Evolutionary conservation across 2,329 filamentous ascomycete genomes (phyloP).

Genomic region (Alternaria novae-zelandiae): DNA sequence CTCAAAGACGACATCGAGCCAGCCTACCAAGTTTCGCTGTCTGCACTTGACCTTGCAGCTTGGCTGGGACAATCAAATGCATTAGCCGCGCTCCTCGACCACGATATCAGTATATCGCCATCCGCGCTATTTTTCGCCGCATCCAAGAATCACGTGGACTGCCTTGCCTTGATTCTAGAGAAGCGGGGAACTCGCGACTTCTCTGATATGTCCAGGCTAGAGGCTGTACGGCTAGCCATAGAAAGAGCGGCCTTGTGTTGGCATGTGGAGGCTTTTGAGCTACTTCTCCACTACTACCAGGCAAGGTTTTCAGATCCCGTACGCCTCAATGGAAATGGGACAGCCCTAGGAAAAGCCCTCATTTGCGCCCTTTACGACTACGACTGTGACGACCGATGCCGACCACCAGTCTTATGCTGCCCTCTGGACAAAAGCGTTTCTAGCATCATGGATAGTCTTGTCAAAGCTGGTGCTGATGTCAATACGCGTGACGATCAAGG

Average conservation of each 20-base stretch:
- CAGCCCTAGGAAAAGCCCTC: background rate
- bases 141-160: background rate
- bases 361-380: background rate
- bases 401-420: background rate
- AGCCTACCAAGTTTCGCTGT: background rate
- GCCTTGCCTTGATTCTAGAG: background rate
- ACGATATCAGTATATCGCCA: background rate
- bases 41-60: background rate
- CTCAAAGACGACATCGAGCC: background rate
- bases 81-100: background rate
- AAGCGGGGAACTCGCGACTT: background rate
- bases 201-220: background rate
- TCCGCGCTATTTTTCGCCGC: background rate
- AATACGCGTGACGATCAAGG: background rate
- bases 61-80: background rate
- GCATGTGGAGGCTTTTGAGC: background rate
- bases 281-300: background rate
- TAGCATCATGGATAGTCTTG: background rate
- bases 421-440: background rate
- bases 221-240: background rate
- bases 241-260: slow-evolving; percentile 4
- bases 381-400: background rate
- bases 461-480: background rate
- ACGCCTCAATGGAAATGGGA: background rate
- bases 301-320: background rate